Evolutionary conservation across 2,329 filamentous ascomycete species (phyloP).

Genomic region (Ceratocystis alfenasii): DNA sequence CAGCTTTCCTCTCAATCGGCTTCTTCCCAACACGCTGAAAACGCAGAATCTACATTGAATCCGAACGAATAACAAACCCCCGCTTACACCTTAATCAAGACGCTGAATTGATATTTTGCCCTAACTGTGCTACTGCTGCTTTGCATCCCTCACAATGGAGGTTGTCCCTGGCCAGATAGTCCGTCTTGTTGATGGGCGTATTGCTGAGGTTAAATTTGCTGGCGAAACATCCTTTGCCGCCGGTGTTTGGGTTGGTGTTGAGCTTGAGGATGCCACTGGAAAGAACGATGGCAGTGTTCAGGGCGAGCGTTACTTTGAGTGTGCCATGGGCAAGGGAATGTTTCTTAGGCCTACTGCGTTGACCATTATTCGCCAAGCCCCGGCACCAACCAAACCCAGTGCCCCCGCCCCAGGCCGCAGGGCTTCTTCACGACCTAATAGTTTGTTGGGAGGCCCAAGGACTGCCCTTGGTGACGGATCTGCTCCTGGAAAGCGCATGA

Average conservation of each 20-base stretch:
- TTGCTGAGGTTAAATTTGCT: conserved; percentile 66
- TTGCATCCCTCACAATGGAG: conserved; percentile 14
- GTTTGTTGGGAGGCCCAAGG: conserved; percentile 30
- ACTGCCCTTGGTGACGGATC: conserved; percentile 25
- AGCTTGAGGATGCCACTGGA: conserved; percentile 67
- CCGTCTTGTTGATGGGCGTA: conserved; percentile 61
- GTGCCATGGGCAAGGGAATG: conserved; percentile 63
- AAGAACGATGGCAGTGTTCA: conserved; percentile 93
- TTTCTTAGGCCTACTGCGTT: conserved; percentile 69
- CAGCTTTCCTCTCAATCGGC: neutral
- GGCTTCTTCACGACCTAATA: conserved; percentile 38
- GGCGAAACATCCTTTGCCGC: conserved; percentile 65
- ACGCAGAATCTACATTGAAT: too few species aligned
- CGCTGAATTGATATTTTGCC: neutral
- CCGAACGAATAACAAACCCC: too few species aligned
- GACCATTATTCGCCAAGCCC: conserved; percentile 42
- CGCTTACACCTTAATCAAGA: too few species aligned
- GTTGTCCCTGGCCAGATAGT: conserved; percentile 54
- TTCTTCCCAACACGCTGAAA: neutral
- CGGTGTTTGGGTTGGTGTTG: conserved; percentile 82
- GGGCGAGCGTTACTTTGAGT: conserved; percentile 81
- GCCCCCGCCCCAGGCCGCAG: conserved; percentile 29
- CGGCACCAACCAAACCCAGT: conserved; percentile 30
- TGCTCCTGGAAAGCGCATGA: conserved; percentile 37
- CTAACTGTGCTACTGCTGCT: too few species aligned